Base-by-base conservation (phyloP, 2,329 filamentous ascomycete genomes). In the Alternaria sp. region DNA sequence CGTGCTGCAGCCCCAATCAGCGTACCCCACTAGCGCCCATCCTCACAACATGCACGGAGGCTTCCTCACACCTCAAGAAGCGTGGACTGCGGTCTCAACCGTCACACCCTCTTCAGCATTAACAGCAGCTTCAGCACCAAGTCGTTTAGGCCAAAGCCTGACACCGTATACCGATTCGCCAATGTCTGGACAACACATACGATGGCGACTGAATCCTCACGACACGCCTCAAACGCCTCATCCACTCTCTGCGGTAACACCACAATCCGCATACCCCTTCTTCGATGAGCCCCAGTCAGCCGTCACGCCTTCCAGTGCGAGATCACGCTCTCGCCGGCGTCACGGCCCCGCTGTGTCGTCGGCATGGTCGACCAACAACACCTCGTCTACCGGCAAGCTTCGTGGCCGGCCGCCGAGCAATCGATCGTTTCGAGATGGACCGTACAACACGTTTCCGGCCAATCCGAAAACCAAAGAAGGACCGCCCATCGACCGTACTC, bases 281-380 rank as follows among this genome's bases (percentile, higher is more conserved):
- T 83, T 84, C 59, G 82, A 85, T 50, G 90, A 93, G 66, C 91
- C 92, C 10, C 89, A 86, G 52, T 93, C 93, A 1, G 91, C 92
- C 4, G 84, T 92, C n/a, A 91, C 90, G 5, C 89, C 90, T 1
- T 88, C 86, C 56, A 77, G 77, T 50, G 74, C 80, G 12, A 79
- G 79, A 36, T 89, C 85, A 66, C 79, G 86, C 62, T 79, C 84
- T 6, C 79, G 86, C 58, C 85, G 90, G 59, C 87, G 92, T 5
- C 91, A 96, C 76, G 93, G 93, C 0, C 91, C 93, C 0, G 93
- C 92, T 7, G 93, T 97, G 0, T 97, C 93, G 1, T 97, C 93
- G 10, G 94, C 94, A 1, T 97, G 94, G 94, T 89, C 91, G 59
- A 88, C 88, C 66, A 88, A 86, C 62, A 87, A 87, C 15, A 83